Base-by-base conservation (phyloP, 2,329 filamentous ascomycete species). In the Emergomyces africanus region DNA sequence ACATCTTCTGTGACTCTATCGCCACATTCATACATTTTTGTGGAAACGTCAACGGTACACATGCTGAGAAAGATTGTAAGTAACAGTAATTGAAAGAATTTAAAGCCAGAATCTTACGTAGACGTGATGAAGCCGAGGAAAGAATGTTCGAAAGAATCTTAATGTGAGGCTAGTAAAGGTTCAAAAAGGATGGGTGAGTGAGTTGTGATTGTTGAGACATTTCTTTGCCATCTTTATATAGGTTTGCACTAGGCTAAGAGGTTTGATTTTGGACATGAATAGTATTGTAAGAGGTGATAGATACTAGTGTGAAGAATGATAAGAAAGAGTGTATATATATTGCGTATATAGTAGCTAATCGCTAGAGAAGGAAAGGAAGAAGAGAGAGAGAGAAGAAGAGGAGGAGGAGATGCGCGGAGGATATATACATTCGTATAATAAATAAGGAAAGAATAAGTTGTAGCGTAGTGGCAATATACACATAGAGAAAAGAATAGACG, bases 51-150 rank as follows among this genome's bases (percentile, higher is more conserved):
- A 48, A 57, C 54, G 20, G 37, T 28, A 57, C 54, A 57, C 54
- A 57, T 57, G 37, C 39, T 57, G 53, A 55, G 53, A 39, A 39
- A 55, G 53, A 55, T 42, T 55, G 53, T 55, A 55, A 55, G 53
- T 55, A 35, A 55, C 39, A 42, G 33, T 39, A 42, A 39, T 55
- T 30, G 33, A 55, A 55, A 39, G 33, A 37, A 55, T 23, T 55
- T 42, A 35, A 18, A 55, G 53, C 18, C 33, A 39, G 35, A 55
- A 55, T 35, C 53, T 39, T 55, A 55, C 53, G 39, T 25, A 23
- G 39, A 55, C 35, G 53, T 55, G 53, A 55, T 55, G 53, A 55
- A 55, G 53, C n/a, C 33, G 53, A 55, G 23, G 33, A 55, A 55
- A 55, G 53, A 30, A 25, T 35, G 53, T 55, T 55, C 53, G 39